Base-by-base conservation (phyloP, 768 basidiomycete genomes). In the Lactifluus rugatus region DNA sequence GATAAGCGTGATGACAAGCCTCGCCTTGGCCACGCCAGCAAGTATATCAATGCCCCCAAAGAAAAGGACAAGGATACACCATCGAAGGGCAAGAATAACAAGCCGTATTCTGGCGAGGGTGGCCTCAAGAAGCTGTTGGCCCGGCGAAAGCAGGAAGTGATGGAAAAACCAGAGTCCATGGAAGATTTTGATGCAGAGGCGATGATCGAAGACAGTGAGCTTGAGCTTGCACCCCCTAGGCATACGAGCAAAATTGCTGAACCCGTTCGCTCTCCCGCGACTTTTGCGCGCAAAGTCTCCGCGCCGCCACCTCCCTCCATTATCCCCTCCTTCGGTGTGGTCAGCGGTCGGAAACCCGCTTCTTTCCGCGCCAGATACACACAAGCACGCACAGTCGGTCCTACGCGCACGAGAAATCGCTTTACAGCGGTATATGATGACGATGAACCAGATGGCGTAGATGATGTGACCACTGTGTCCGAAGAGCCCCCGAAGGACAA, bases 61-160 rank as follows among this genome's bases (percentile, higher is more conserved):
- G 49, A 52, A 21, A 62, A 51, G 50, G 61, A 54, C 19, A 65
- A 64, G 54, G 50, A 64, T 32, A 71, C 75, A 66, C 66, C 66
- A 5, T 69, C 66, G 47, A 69, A 76, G 64, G 74, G 69, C 44
- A 66, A 71, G 41, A 69, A 68, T 36, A 69, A 58, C 23, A 89
- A 89, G 65, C 88, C 88, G 3, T 90, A 90, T 64, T 83, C 86
- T 1, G 88, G 87, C 7, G 80, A 82, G 61, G 85, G 87, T 52
- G 85, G 86, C 0, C 83, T 88, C 78, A 88, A 85, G 74, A 89
- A 84, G 66, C 71, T 87, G 68, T 69, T 89, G 39, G 82, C 84
- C 21, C 78, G 80, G 62, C 74, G 83, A 49, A 79, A 78, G 66
- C 71, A 74, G 61, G 85, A 86, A 66, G 80, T 74, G 42, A 75